These are phyloP conservation scores for Fusarium floridanum DNA, from an alignment of 2,329 filamentous ascomycete species.

Conservation along the genomic window DNA sequence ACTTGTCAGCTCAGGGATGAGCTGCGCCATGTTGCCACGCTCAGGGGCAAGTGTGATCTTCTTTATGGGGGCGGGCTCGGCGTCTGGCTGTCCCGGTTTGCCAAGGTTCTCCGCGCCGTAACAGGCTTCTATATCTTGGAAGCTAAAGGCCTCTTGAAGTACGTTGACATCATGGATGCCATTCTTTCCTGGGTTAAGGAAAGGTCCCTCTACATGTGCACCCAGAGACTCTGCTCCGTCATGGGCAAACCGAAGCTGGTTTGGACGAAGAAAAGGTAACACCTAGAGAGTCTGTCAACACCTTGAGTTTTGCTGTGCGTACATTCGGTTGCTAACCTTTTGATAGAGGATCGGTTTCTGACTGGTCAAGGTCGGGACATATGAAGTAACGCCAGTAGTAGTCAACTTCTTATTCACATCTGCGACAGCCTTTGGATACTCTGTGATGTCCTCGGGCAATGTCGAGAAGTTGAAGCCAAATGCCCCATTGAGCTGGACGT, in stretches of 20 bases:
- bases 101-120: slow-evolving; percentile 76
- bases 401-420: slow-evolving; percentile 79
- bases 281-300: slow-evolving; percentile 57
- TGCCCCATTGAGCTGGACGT: slow-evolving; percentile 91
- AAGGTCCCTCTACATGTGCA: slow-evolving; percentile 92
- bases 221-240: slow-evolving; percentile 89
- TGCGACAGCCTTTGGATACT: slow-evolving; percentile 79
- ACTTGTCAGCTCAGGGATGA: slow-evolving; percentile 75
- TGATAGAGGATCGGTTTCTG: slow-evolving; percentile 86
- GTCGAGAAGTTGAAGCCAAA: slow-evolving; percentile 94
- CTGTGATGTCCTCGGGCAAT: slow-evolving; percentile 73
- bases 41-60: slow-evolving; percentile 92
- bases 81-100: neutral
- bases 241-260: slow-evolving; percentile 67
- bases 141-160: slow-evolving; percentile 72
- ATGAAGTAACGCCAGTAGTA: slow-evolving; percentile 87
- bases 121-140: slow-evolving; percentile 75
- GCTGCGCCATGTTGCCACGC: slow-evolving; percentile 73
- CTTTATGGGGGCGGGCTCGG: slow-evolving; percentile 64
- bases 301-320: neutral
- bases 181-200: slow-evolving; percentile 85
- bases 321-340: slow-evolving; percentile 60
- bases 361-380: slow-evolving; percentile 87
- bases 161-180: slow-evolving; percentile 87
- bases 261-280: slow-evolving; percentile 82